Evolutionary conservation across 2,329 filamentous ascomycete species (phyloP).

Genomic region (Aspergillus nomiae): DNA sequence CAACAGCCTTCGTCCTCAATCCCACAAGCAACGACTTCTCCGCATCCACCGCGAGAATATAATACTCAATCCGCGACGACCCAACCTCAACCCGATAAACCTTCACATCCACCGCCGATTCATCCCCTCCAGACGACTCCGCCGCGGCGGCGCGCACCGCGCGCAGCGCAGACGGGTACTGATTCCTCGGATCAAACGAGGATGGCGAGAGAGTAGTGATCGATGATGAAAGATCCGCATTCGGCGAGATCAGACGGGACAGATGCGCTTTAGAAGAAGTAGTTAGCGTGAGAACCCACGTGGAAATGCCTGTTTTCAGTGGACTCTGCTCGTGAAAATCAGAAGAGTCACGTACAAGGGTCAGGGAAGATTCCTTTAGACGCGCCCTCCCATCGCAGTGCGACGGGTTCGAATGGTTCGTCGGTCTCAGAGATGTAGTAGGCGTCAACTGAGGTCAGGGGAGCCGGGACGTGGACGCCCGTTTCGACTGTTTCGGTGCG

Average conservation of each 20-base stretch:
- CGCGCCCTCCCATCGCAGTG: slow-evolving; percentile 57
- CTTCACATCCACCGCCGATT: slow-evolving; percentile 60
- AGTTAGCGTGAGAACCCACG: background rate
- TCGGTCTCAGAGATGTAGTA: slow-evolving; percentile 82
- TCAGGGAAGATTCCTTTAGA: slow-evolving; percentile 36
- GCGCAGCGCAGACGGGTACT: slow-evolving; percentile 57
- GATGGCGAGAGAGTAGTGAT: slow-evolving; percentile 67
- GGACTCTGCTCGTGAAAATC: background rate
- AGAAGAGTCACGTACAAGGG: slow-evolving; percentile 29
- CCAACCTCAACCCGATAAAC: slow-evolving; percentile 72
- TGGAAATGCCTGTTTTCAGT: background rate
- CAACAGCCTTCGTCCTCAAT: slow-evolving; percentile 74
- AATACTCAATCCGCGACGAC: slow-evolving; percentile 73
- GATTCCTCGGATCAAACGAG: slow-evolving; percentile 72
- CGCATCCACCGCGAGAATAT: slow-evolving; percentile 67
- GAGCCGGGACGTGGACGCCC: slow-evolving; percentile 61
- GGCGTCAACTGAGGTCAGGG: slow-evolving; percentile 58
- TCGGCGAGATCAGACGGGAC: slow-evolving; percentile 60
- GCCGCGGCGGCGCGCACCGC: slow-evolving; percentile 56
- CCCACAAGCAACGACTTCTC: slow-evolving; percentile 69
- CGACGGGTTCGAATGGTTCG: slow-evolving; percentile 80
- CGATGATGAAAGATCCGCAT: slow-evolving; percentile 28
- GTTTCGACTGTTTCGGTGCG: slow-evolving; percentile 44
- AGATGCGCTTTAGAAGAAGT: slow-evolving; percentile 61
- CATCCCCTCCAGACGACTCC: slow-evolving; percentile 28